Evolutionary conservation across 257 asterid genomes (phyloP), one percentile per base, ranked within the genome.

Genomic region (Thymus quinquecostatus): DNA sequence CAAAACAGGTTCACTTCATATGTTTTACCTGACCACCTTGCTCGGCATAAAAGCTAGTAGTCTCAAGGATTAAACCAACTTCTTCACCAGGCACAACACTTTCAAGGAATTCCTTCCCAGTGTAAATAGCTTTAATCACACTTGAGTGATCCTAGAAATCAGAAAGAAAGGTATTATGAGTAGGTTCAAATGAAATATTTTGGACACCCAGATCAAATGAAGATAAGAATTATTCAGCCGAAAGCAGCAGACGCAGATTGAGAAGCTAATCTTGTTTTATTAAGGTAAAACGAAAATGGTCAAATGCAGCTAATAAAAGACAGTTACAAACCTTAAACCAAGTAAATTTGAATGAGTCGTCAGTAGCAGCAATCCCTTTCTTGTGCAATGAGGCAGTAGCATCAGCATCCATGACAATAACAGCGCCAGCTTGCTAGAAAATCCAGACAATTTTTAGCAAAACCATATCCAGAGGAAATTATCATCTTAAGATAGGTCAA

Each of bases 21-120:
- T 55, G 45, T 60, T 74, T 21, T 79, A 93, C 98, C 98, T 95
- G 99, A 86, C 99, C 99, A 81, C 99, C 99, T 88, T 95, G 99
- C 86, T 95, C 98, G 41, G 98, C 96, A 77, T 95, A 95, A 81
- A 95, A 95, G 74, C 96, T 92, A 51, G 99, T 84, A 47, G 86
- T 87, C 82, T 85, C 98, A 69, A 92, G 89, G 79, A 95, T 78
- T 55, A 95, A 57, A 66, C 98, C 99, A 77, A 90, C 92, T 81
- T 89, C 96, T 76, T 84, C 85, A 69, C 86, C 88, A 43, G 86
- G 82, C 64, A 78, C 74, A 64, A 81, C 87, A 77, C 94, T 87
- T 83, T 81, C 90, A 77, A 83, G 75, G 83, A 83, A 95, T 63
- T 87, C 95, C 58, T 80, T 81, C 66, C 97, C 99, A 2, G 92